Percentiles rank a stretch among this genome's conserved stretches.
These are phyloP conservation scores for Glaciozyma antarctica DNA, from an alignment of 768 basidiomycete genomes.

Conservation along the genomic window DNA sequence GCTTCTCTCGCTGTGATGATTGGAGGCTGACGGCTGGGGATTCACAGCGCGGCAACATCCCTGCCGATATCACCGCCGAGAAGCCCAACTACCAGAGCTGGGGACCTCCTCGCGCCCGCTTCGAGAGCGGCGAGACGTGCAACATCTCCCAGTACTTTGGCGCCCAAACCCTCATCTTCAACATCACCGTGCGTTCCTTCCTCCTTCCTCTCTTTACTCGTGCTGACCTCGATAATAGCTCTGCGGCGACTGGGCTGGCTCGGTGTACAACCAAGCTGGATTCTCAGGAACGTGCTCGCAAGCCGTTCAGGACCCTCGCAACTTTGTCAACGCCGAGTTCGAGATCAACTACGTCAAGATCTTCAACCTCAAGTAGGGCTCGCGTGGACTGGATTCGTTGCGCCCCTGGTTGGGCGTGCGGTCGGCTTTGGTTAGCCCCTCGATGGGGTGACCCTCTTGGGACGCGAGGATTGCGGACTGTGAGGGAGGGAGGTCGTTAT, in stretches of 20 bases:
- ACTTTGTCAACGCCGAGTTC: conserved; percentile 61
- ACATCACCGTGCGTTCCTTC: conserved; percentile 33
- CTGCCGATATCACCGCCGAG: conserved; percentile 10
- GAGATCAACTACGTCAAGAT: conserved; percentile 46
- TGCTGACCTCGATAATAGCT: neutral
- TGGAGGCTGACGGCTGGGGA: neutral
- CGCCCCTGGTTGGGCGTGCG: too few species aligned
- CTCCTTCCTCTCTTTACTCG: neutral
- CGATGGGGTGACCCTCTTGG: too few species aligned
- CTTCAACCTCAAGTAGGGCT: too few species aligned
- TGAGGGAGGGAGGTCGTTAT: too few species aligned
- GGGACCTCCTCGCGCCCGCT: conserved; percentile 11
- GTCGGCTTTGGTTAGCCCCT: too few species aligned
- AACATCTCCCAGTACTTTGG: conserved; percentile 35
- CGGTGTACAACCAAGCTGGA: neutral
- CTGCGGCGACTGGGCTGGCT: conserved; percentile 4
- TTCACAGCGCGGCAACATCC: conserved; percentile 16
- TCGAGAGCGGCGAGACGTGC: neutral
- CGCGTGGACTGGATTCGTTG: too few species aligned
- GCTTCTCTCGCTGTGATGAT: neutral
- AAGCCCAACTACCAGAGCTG: conserved; percentile 9
- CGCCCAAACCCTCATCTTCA: conserved; percentile 19
- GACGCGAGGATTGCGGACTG: too few species aligned
- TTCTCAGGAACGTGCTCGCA: conserved; percentile 14
- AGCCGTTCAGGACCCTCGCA: conserved; percentile 29